A percentile compares a stretch with the other conserved stretches of the same genome.
These are phyloP conservation scores for Pinus taeda DNA, from an alignment of 75 land plant species.

Conservation along the genomic window DNA sequence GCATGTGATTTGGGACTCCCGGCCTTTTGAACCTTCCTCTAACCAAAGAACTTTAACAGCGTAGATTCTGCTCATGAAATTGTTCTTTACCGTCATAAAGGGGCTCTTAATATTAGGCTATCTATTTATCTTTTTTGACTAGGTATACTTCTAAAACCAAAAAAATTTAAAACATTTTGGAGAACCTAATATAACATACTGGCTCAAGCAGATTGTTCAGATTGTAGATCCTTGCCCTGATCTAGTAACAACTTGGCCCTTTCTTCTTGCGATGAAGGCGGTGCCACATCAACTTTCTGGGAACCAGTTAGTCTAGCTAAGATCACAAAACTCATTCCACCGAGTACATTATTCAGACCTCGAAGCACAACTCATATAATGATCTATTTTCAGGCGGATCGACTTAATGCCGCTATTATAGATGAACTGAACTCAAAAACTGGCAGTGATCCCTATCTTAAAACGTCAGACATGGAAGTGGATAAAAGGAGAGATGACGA, in stretches of 20 bases:
- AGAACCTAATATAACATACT: too few species aligned
- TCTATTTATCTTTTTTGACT: too few species aligned
- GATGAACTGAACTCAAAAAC: constrained; percentile 28
- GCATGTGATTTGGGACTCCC: too few species aligned
- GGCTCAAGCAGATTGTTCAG: too few species aligned
- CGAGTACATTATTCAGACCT: constrained; percentile 81
- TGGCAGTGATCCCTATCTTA: not conserved
- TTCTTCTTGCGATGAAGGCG: not conserved
- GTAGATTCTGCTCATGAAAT: too few species aligned
- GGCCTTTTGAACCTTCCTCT: too few species aligned
- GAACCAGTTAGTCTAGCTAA: constrained; percentile 91
- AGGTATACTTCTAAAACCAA: too few species aligned
- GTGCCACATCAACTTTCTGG: constrained; percentile 45
- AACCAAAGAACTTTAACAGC: too few species aligned
- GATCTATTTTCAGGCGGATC: constrained; percentile 7
- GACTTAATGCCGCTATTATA: constrained; percentile 21
- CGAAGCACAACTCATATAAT: constrained; percentile 36
- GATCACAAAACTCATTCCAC: constrained; percentile 80
- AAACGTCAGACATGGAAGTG: not conserved
- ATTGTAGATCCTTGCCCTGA: too few species aligned
- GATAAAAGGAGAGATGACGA: not conserved
- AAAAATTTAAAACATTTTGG: too few species aligned
- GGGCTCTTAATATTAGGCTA: too few species aligned
- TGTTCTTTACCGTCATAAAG: too few species aligned
- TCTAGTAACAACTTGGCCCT: constrained; percentile 11